Evolutionary conservation across 306 rosid species (phyloP).

Genomic region (Trifolium pratense): DNA sequence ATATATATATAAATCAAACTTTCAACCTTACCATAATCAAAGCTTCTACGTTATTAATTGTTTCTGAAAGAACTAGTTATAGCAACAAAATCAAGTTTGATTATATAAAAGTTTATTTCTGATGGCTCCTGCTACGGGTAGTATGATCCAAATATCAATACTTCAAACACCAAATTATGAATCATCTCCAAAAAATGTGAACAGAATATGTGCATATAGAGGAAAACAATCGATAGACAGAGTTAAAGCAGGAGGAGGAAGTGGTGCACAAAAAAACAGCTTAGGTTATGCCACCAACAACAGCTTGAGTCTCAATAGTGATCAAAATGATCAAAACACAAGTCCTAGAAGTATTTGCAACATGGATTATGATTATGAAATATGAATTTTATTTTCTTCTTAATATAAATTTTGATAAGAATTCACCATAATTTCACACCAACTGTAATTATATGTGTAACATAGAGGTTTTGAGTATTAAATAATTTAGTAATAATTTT

Average conservation of each 20-base stretch:
- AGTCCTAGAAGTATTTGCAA: no score
- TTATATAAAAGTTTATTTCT: background rate
- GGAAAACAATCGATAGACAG: no score
- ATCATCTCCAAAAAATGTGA: background rate
- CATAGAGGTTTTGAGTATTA: background rate
- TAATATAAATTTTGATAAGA: background rate
- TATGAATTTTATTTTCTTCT: no score
- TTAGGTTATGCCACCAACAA: background rate
- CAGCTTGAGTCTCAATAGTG: no score
- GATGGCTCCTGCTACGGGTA: constrained; percentile 14
- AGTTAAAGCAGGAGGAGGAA: no score
- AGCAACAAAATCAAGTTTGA: background rate
- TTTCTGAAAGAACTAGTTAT: background rate
- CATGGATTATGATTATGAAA: no score
- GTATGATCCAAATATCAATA: constrained; percentile 2
- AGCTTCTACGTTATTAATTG: background rate
- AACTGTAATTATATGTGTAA: background rate
- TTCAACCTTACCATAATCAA: background rate
- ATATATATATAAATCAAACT: constrained; percentile 13
- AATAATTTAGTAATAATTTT: no score
- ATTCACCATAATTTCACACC: background rate
- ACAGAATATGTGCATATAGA: no score
- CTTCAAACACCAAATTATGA: background rate
- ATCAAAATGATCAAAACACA: no score
- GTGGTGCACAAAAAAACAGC: background rate